These are phyloP conservation scores for Ascocoryne sarcoides DNA, from an alignment of 2,329 filamentous ascomycete genomes.

Conservation along the genomic window DNA sequence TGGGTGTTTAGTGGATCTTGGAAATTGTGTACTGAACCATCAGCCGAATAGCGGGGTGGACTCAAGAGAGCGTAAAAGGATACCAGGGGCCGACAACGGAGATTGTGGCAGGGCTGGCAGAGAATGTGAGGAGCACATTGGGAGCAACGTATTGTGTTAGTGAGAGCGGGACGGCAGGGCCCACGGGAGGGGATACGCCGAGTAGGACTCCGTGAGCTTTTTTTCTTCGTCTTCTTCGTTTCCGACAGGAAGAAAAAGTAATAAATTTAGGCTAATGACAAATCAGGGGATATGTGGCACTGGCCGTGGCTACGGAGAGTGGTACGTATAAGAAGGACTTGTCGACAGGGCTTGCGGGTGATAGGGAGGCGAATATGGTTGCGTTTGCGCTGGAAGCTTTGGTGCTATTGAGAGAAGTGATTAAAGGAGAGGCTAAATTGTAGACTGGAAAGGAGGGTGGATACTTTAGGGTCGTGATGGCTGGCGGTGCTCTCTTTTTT, in stretches of 20 bases:
- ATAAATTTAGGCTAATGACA: neutral
- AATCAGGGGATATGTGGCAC: conserved; percentile 49
- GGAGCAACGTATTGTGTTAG: conserved; percentile 47
- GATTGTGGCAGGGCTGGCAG: conserved; percentile 47
- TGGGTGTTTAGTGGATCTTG: no score
- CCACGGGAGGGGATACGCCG: conserved; percentile 45
- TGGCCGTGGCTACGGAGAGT: conserved; percentile 48
- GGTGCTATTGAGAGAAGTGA: conserved; percentile 46
- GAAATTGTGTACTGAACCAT: no score
- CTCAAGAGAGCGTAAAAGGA: conserved; percentile 37
- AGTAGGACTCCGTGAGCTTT: conserved; percentile 44
- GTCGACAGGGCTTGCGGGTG: conserved; percentile 42
- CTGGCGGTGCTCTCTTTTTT: no score
- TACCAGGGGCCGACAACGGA: conserved; percentile 53
- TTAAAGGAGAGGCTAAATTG: conserved; percentile 32
- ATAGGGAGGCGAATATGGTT: conserved; percentile 55
- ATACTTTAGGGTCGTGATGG: no score
- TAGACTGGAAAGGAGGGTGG: conserved; percentile 6
- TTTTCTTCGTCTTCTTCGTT: conserved; percentile 1
- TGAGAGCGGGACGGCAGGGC: conserved; percentile 57
- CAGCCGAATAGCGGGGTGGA: conserved; percentile 49
- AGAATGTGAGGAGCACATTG: conserved; percentile 45
- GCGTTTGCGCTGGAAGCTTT: conserved; percentile 50
- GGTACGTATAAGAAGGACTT: conserved; percentile 45
- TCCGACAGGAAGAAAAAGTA: neutral